These are phyloP conservation scores for Gossypium stocksii DNA, from an alignment of 345 rosid species.

Conservation along the genomic window DNA sequence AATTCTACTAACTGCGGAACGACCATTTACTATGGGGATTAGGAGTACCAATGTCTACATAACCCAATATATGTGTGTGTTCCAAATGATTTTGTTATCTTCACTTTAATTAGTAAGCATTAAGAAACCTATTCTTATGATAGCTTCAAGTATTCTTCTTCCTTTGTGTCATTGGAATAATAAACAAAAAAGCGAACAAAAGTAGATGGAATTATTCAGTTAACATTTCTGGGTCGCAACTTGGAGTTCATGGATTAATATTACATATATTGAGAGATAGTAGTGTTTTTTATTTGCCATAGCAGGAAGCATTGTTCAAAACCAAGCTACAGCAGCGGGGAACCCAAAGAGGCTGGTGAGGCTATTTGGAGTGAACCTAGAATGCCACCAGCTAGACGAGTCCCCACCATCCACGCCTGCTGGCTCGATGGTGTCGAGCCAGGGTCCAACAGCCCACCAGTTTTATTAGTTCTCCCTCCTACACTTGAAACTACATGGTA, in stretches of 20 bases:
- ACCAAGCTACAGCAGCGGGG: constrained; percentile 30
- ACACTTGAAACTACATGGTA: constrained; percentile 38
- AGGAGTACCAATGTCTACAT: neutral
- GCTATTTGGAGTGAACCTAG: constrained; percentile 87
- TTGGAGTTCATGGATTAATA: too few species aligned
- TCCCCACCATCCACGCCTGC: constrained; percentile 63
- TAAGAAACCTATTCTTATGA: too few species aligned
- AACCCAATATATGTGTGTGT: too few species aligned
- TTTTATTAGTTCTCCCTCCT: constrained; percentile 28
- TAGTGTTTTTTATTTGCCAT: neutral
- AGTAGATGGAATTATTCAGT: too few species aligned
- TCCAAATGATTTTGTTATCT: too few species aligned
- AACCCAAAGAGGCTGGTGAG: constrained; percentile 65
- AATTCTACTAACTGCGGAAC: neutral
- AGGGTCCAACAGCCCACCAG: constrained; percentile 29
- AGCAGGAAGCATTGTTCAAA: constrained; percentile 26
- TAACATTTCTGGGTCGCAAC: too few species aligned
- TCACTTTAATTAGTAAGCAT: too few species aligned
- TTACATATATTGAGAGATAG: too few species aligned
- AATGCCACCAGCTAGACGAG: constrained; percentile 68
- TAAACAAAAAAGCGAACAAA: too few species aligned
- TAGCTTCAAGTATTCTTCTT: neutral
- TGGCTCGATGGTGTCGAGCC: constrained; percentile 39
- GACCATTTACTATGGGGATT: neutral
- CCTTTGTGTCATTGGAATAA: neutral